Conservation (phyloP, 805 yeast species). For the Saccharomycopsis guyanensis region DNA sequence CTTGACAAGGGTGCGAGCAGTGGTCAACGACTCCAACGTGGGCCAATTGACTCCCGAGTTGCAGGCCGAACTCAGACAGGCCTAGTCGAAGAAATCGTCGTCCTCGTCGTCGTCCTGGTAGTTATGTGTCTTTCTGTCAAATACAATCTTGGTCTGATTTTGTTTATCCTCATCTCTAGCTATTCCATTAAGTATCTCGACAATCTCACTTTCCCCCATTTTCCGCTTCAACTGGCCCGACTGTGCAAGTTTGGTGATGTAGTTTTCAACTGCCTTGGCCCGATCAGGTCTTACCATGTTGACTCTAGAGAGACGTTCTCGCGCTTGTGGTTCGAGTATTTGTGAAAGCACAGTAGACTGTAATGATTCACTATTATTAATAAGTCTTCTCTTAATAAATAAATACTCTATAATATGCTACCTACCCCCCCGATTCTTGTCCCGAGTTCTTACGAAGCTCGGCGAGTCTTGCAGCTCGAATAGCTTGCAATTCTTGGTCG, state of each 20-base stretch:
- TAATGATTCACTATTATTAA: not conserved
- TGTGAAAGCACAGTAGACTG: conserved; percentile 33
- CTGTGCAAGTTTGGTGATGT: conserved; percentile 61
- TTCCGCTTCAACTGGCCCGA: conserved; percentile 71
- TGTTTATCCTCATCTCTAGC: conserved; percentile 64
- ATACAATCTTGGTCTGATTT: conserved; percentile 58
- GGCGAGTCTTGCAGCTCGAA: conserved; percentile 84
- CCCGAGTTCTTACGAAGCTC: conserved; percentile 63
- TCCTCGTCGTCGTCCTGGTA: conserved; percentile 31
- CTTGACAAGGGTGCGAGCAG: conserved; percentile 3
- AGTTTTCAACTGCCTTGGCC: conserved; percentile 79
- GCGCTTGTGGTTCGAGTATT: conserved; percentile 71
- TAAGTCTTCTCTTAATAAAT: conserved; percentile 1
- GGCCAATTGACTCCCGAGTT: conserved; percentile 1
- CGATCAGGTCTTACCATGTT: conserved; percentile 86
- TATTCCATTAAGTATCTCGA: conserved; percentile 73
- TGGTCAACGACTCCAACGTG: not conserved
- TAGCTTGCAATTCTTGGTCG: conserved; percentile 79
- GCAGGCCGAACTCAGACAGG: conserved; percentile 1
- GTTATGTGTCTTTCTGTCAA: conserved; percentile 37
- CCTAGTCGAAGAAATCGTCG: conserved; percentile 29
- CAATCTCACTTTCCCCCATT: conserved; percentile 75
- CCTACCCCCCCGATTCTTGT: too few species aligned
- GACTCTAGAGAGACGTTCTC: conserved; percentile 82
- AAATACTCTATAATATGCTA: too few species aligned